Conservation (phyloP, 2,329 filamentous ascomycete species). For the Hypoxylon sp. region DNA sequence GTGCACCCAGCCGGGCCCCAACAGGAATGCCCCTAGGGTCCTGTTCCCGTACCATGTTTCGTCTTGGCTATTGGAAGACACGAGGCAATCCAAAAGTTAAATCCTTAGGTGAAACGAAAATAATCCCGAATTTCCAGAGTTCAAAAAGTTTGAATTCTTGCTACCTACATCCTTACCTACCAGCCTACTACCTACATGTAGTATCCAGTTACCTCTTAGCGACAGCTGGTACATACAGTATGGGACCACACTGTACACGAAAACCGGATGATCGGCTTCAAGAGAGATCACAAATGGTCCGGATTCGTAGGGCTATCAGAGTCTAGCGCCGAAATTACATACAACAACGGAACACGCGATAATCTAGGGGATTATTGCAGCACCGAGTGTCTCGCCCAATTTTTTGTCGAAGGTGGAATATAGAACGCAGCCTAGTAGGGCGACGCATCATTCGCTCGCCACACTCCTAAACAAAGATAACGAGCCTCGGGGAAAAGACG, state of each 20-base stretch:
- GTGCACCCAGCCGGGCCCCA: constrained; percentile 34
- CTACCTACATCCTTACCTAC: no score
- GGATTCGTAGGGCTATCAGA: constrained; percentile 29
- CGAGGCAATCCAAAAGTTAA: constrained; percentile 20
- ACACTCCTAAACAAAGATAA: constrained; percentile 8
- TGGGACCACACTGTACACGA: neutral
- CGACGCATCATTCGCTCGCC: constrained; percentile 8
- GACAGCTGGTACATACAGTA: no score
- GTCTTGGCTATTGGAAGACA: constrained; percentile 19
- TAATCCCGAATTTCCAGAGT: neutral
- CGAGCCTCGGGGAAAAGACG: no score
- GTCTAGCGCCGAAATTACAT: constrained; percentile 20
- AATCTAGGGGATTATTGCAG: constrained; percentile 12
- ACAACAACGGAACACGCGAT: constrained; percentile 25
- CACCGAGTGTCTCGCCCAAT: constrained; percentile 12
- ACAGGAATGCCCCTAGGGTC: constrained; percentile 21
- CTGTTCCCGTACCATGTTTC: constrained; percentile 20
- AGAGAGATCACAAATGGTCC: constrained; percentile 22
- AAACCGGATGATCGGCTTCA: constrained; percentile 29
- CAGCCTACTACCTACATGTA: no score
- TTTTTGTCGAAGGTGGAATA: constrained; percentile 10
- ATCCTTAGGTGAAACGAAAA: constrained; percentile 15
- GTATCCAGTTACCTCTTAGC: no score
- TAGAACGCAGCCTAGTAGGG: neutral
- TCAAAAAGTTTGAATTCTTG: neutral